Percentiles rank a stretch among this genome's conserved stretches.
phyloP scores from a whole-genome alignment of 495 filamentous ascomycete genomes.

The Penicillium turbatum region DNA sequence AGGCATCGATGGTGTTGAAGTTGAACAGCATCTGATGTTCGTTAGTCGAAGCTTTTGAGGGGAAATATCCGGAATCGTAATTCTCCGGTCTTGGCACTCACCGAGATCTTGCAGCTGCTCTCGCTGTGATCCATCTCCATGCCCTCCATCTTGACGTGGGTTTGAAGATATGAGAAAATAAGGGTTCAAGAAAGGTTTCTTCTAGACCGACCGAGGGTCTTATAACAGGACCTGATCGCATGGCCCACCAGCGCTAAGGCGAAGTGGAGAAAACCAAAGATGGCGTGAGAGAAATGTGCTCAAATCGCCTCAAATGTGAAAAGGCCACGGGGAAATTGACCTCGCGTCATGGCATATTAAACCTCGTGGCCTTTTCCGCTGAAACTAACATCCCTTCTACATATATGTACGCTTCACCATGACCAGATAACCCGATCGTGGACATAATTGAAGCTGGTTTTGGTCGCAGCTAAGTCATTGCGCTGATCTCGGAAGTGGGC shows the following conservation, averaged over 20 bases:
- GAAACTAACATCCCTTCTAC: neutral
- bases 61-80: neutral
- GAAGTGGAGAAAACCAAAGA: conserved; percentile 13
- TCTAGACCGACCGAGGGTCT: neutral
- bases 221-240: conserved; percentile 6
- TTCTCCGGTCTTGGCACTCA: conserved; percentile 15
- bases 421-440: neutral
- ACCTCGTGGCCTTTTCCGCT: neutral
- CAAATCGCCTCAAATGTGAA: conserved; percentile 15
- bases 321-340: neutral
- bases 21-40: conserved; percentile 63
- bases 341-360: neutral
- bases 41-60: neutral
- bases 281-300: conserved; percentile 18
- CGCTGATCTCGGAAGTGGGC: neutral
- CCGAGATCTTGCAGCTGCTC: conserved; percentile 24
- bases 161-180: neutral
- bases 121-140: conserved; percentile 21
- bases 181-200: neutral
- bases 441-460: neutral
- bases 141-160: conserved; percentile 9
- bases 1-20: conserved; percentile 61
- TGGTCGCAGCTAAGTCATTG: neutral
- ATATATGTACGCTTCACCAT: neutral
- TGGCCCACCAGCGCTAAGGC: neutral